These are phyloP conservation scores for Ramaria sp. DNA, from an alignment of 768 basidiomycete genomes.

Conservation along the genomic window DNA sequence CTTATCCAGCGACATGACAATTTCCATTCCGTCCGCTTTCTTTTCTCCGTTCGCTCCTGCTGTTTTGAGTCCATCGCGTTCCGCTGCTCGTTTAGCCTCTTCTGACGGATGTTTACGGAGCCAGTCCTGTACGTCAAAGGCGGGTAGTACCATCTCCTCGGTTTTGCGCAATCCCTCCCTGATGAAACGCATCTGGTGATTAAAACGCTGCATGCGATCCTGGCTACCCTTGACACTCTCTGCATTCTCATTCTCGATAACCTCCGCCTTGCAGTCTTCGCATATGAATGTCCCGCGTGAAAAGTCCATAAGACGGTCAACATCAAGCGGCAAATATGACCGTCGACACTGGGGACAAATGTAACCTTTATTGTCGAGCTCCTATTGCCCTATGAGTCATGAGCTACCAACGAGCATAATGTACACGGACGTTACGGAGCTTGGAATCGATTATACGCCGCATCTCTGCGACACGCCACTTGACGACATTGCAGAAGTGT, in stretches of 20 bases:
- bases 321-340: conserved; percentile 78
- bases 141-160: conserved; percentile 77
- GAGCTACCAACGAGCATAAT: background rate
- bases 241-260: conserved; percentile 86
- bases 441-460: conserved; percentile 80
- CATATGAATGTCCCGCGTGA: conserved; percentile 59
- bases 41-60: conserved; percentile 51
- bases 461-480: conserved; percentile 95
- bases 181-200: conserved; percentile 80
- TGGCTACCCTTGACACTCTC: conserved; percentile 78
- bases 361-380: conserved; percentile 96
- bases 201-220: conserved; percentile 94
- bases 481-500: conserved; percentile 93
- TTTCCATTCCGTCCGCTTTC: conserved; percentile 68
- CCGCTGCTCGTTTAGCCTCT: conserved; percentile 44
- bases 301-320: conserved; percentile 73
- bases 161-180: conserved; percentile 82
- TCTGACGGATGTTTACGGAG: conserved; percentile 23
- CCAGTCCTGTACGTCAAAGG: conserved; percentile 38
- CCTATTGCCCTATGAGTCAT: conserved; percentile 35
- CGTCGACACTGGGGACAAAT: conserved; percentile 84
- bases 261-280: conserved; percentile 74
- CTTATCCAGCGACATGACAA: conserved; percentile 86
- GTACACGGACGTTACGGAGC: conserved; percentile 64
- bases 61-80: conserved; percentile 50